phyloP scores from a whole-genome alignment of 108 stramenopile genomes.

The Pseudonitzschia multistriata region DNA sequence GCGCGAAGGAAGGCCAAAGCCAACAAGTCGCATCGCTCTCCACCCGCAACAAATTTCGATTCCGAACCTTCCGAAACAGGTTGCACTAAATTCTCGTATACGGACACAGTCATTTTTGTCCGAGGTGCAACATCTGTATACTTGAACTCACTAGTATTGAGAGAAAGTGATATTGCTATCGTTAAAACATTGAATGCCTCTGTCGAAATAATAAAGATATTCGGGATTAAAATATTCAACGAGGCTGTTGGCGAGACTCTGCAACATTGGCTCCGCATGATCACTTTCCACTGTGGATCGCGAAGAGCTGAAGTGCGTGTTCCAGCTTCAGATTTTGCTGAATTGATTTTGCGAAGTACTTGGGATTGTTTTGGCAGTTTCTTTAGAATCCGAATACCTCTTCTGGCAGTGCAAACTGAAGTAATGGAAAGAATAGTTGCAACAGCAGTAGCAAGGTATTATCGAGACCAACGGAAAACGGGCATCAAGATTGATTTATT shows the following conservation, averaged over 20 bases:
- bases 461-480: conserved; percentile 62
- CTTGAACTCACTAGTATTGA: conserved; percentile 66
- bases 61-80: background rate
- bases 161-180: conserved; percentile 72
- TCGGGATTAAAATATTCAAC: conserved; percentile 84
- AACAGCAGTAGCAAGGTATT: conserved; percentile 65
- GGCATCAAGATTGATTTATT: conserved; percentile 48
- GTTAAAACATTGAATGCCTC: conserved; percentile 67
- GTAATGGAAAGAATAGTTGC: conserved; percentile 89
- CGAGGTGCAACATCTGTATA: conserved; percentile 82
- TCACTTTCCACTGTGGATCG: conserved; percentile 84
- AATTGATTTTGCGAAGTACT: conserved; percentile 77
- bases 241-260: conserved; percentile 83
- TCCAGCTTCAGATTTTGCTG: conserved; percentile 79
- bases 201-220: conserved; percentile 81
- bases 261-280: conserved; percentile 88
- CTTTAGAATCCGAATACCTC: conserved; percentile 69
- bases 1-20: conserved; percentile 13
- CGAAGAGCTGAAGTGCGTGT: conserved; percentile 78
- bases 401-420: conserved; percentile 83
- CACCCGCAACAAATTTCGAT: background rate
- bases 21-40: background rate
- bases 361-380: conserved; percentile 87
- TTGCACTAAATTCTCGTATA: conserved; percentile 42
- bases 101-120: conserved; percentile 80